Evolutionary conservation across 345 rosid species (phyloP).

Genomic region (Erysimum cheiranthoides): DNA sequence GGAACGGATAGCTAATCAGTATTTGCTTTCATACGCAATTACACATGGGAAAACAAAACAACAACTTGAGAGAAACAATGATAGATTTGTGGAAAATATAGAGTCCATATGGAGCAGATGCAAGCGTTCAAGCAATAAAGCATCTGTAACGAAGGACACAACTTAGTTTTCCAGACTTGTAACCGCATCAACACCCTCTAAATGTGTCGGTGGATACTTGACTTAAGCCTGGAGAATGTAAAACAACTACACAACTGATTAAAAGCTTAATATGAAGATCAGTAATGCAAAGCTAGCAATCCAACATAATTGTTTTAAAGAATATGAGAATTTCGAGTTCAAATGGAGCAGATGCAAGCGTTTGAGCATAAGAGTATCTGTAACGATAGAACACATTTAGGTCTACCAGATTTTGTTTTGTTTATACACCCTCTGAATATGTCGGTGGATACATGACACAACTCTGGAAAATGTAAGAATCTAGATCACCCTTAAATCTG

Average conservation of each 20-base stretch:
- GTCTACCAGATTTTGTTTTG: slow-evolving; percentile 64
- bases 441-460: slow-evolving; percentile 61
- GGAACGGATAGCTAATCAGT: not conserved
- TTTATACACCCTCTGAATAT: slow-evolving; percentile 40
- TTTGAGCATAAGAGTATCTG: slow-evolving; percentile 48
- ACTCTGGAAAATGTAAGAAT: slow-evolving; percentile 46
- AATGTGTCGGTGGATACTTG: slow-evolving; percentile 56
- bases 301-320: not conserved
- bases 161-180: slow-evolving; percentile 63
- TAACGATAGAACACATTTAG: slow-evolving; percentile 55
- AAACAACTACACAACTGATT: not conserved
- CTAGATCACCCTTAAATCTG: not conserved
- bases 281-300: too few relatives aligned
- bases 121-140: slow-evolving; percentile 43
- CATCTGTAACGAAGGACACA: slow-evolving; percentile 70
- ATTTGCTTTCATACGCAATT: not conserved
- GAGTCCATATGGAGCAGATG: slow-evolving; percentile 84
- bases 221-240: slow-evolving; percentile 59
- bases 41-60: not conserved
- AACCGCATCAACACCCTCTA: slow-evolving; percentile 64
- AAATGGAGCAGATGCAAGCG: slow-evolving; percentile 75
- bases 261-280: too few relatives aligned
- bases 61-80: not conserved
- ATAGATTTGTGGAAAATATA: slow-evolving; percentile 26
- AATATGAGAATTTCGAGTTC: slow-evolving; percentile 47